Percentiles rank a stretch among this genome's conserved stretches.
These are phyloP conservation scores for Sordariomycetes sp. DNA, from an alignment of 2,329 filamentous ascomycete genomes.

Conservation along the genomic window DNA sequence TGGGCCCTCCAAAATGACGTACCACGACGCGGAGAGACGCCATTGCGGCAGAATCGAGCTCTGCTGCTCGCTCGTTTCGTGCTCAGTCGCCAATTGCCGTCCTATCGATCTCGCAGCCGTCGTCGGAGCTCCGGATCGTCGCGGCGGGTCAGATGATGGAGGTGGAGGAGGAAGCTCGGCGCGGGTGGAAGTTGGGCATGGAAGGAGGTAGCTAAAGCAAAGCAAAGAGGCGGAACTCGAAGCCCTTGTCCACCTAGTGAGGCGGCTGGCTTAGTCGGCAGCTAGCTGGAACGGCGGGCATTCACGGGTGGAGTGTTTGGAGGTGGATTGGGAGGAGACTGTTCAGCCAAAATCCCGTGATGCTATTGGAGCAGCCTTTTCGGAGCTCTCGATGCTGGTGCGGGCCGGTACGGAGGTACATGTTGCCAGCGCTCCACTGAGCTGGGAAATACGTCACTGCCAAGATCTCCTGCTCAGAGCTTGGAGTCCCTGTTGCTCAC, in stretches of 20 bases:
- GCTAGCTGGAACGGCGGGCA: background rate
- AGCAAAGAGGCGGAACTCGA: background rate
- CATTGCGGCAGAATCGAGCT: background rate
- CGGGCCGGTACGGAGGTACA: background rate
- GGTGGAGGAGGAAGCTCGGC: background rate
- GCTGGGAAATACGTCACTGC: background rate
- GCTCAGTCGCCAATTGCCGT: background rate
- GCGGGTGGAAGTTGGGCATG: background rate
- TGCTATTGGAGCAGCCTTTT: background rate
- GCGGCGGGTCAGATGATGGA: background rate
- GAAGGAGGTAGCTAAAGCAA: background rate
- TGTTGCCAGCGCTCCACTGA: background rate
- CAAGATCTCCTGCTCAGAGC: background rate
- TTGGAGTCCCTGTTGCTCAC: background rate
- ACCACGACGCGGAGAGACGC: constrained; percentile 2
- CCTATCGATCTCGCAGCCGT: background rate
- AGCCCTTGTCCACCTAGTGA: background rate
- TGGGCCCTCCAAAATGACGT: background rate
- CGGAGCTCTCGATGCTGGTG: background rate
- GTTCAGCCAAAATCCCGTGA: background rate
- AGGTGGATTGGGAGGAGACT: background rate
- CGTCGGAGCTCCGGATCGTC: background rate
- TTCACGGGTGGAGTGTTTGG: background rate
- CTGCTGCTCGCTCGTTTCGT: background rate
- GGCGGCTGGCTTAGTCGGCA: constrained; percentile 3